Evolutionary conservation across 306 rosid genomes (phyloP).

Genomic region (Hippophae tibetana): DNA sequence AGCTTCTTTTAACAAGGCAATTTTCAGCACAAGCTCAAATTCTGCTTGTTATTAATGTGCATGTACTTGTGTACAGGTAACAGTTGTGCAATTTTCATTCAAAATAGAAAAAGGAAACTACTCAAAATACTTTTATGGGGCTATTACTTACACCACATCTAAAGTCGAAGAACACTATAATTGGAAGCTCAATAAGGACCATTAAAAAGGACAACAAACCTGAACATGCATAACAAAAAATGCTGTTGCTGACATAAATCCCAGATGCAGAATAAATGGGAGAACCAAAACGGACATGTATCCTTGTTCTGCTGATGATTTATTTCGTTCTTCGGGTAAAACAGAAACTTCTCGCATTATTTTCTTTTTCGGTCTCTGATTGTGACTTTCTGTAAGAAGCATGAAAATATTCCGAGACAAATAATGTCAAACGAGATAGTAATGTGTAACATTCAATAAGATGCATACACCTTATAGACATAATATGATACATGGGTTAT

Average conservation of each 20-base stretch:
- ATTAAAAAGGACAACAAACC: conserved; percentile 34
- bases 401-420: neutral
- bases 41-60: no score
- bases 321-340: conserved; percentile 24
- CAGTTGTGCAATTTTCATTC: no score
- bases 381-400: conserved; percentile 34
- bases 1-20: no score
- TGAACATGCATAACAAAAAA: conserved; percentile 90
- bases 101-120: no score
- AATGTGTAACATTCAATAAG: neutral
- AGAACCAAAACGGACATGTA: conserved; percentile 61
- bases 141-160: no score
- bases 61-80: no score
- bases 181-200: no score
- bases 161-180: no score
- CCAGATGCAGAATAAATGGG: conserved; percentile 73
- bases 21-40: no score
- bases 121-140: no score
- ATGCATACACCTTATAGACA: neutral
- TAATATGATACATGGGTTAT: no score
- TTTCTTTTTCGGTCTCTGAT: conserved; percentile 48
- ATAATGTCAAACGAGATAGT: neutral
- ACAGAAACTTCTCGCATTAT: conserved; percentile 10
- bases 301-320: conserved; percentile 29
- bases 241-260: conserved; percentile 67